Evolutionary conservation across 768 basidiomycete species (phyloP).

Genomic region (Leccinum disarticulatum): DNA sequence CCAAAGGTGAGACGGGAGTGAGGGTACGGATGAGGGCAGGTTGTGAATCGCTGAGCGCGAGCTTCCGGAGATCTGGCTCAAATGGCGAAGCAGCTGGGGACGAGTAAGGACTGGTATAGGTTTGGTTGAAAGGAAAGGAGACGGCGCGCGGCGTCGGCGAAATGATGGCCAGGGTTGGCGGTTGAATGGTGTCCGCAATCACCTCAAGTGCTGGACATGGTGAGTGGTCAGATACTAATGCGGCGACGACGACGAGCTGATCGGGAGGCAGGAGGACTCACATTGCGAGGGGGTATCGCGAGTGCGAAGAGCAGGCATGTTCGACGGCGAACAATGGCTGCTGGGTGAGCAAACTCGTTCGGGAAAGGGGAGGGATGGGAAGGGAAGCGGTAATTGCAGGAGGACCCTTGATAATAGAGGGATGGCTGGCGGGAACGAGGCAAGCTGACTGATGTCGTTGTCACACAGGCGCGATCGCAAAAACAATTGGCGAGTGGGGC

Average conservation of each 20-base stretch:
- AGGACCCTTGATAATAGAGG: constrained; percentile 40
- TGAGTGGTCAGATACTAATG: constrained; percentile 17
- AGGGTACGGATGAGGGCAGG: constrained; percentile 39
- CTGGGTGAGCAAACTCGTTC: constrained; percentile 37
- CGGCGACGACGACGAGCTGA: constrained; percentile 2
- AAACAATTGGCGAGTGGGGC: constrained; percentile 70
- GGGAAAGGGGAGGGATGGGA: constrained; percentile 35
- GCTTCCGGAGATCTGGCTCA: constrained; percentile 60
- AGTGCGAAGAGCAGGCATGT: constrained; percentile 79
- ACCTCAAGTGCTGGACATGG: constrained; percentile 64
- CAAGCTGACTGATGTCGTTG: constrained; percentile 48
- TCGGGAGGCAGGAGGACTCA: constrained; percentile 26
- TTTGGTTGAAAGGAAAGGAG: constrained; percentile 41
- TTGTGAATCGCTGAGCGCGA: constrained; percentile 45
- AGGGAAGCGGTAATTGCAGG: constrained; percentile 16
- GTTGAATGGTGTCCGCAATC: constrained; percentile 59
- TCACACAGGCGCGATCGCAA: constrained; percentile 43
- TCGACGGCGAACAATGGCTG: constrained; percentile 35
- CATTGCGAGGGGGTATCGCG: constrained; percentile 65
- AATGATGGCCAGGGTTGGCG: constrained; percentile 55
- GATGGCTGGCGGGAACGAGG: constrained; percentile 42
- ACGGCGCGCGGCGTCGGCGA: constrained; percentile 61
- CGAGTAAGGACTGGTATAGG: constrained; percentile 56
- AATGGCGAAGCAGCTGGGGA: constrained; percentile 72
- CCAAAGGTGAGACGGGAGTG: constrained; percentile 39